Conservation (phyloP, 1,284 basidiomycete species). For the Ceratobasidium sp. region DNA sequence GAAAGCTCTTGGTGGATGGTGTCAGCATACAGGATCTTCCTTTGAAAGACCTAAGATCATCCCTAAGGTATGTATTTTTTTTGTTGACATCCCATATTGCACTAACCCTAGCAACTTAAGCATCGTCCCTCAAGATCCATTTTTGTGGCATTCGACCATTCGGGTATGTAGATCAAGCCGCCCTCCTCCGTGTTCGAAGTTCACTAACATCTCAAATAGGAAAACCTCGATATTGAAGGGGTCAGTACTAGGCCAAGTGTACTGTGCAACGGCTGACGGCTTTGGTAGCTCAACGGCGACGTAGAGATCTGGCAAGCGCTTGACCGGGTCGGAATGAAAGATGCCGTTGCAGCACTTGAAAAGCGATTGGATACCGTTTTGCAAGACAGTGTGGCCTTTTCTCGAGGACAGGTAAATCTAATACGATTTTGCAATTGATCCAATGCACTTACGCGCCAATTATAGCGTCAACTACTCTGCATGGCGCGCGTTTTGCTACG, state of each 20-base stretch:
- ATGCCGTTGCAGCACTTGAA: neutral
- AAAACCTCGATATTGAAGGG: conserved; percentile 12
- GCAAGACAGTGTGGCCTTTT: neutral
- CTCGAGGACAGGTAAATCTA: conserved; percentile 1
- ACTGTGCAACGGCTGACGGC: neutral
- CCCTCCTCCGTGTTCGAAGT: neutral
- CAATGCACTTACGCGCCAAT: neutral
- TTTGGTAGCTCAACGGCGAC: neutral
- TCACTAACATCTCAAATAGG: neutral
- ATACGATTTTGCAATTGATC: neutral
- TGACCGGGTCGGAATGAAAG: conserved; percentile 14
- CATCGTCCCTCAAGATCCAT: conserved; percentile 22
- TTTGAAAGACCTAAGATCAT: neutral
- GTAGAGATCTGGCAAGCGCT: conserved; percentile 24
- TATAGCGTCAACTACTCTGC: conserved; percentile 6
- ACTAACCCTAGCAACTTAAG: neutral
- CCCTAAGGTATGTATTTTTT: neutral
- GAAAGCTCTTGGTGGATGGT: neutral
- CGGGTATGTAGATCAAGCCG: neutral
- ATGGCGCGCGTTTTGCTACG: conserved; percentile 12
- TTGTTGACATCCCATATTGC: neutral
- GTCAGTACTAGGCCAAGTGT: neutral
- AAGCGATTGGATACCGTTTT: neutral
- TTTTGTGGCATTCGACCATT: conserved; percentile 12
- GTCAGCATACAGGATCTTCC: neutral